Conservation (phyloP, 345 rosid genomes). For the Rhizophora mangle region DNA sequence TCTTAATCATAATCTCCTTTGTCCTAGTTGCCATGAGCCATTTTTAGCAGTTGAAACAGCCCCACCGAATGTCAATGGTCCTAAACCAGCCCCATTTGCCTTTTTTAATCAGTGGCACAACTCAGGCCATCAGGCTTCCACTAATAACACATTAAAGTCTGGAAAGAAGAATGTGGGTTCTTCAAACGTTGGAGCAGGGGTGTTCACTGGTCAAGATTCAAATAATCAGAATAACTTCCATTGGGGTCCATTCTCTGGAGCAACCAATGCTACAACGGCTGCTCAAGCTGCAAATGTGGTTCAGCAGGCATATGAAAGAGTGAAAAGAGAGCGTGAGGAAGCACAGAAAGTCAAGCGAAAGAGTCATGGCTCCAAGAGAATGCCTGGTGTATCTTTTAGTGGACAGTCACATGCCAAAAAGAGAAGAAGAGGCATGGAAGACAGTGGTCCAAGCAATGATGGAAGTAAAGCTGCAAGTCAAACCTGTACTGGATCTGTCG, state of each 20-base stretch:
- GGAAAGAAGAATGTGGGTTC: constrained; percentile 24
- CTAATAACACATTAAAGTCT: constrained; percentile 29
- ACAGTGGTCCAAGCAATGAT: constrained; percentile 21
- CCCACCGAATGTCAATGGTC: constrained; percentile 31
- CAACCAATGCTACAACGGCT: constrained; percentile 40
- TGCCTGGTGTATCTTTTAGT: constrained; percentile 27
- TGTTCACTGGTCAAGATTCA: constrained; percentile 27
- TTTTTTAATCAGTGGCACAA: constrained; percentile 38
- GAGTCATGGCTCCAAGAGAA: constrained; percentile 35
- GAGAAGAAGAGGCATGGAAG: constrained; percentile 49
- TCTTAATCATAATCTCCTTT: constrained; percentile 39
- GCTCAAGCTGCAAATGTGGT: constrained; percentile 60
- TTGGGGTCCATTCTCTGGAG: constrained; percentile 49
- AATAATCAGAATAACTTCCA: constrained; percentile 38
- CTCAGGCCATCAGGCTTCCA: constrained; percentile 35
- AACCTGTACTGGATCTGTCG: constrained; percentile 18
- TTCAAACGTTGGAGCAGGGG: constrained; percentile 24
- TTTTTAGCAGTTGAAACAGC: constrained; percentile 40
- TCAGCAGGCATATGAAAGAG: constrained; percentile 57
- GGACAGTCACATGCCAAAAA: constrained; percentile 30
- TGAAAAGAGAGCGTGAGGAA: constrained; percentile 53
- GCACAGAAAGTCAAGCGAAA: constrained; percentile 50
- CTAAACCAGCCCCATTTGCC: constrained; percentile 39
- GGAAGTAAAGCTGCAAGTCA: constrained; percentile 30
- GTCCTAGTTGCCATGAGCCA: constrained; percentile 42